phyloP scores from a whole-genome alignment of 805 yeast species.

The Suhomyces prunicola region DNA sequence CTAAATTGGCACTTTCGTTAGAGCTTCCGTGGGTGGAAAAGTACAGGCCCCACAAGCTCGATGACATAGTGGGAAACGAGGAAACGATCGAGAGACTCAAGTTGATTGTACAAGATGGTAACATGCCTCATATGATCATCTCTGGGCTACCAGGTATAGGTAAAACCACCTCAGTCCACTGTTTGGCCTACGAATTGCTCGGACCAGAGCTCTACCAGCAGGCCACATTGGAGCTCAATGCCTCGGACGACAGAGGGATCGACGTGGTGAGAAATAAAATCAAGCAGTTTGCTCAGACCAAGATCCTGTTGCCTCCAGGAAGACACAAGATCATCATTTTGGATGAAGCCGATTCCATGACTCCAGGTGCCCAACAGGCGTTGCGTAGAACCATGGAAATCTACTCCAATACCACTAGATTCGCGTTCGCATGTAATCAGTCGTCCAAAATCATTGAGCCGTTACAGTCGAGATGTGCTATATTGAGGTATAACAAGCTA shows the following conservation, averaged over 20 bases:
- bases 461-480: conserved; percentile 93
- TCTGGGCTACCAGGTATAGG: conserved; percentile 98
- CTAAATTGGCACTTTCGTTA: conserved; percentile 13
- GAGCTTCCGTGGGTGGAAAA: conserved; percentile 77
- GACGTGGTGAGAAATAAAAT: conserved; percentile 93
- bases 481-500: conserved; percentile 76
- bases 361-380: conserved; percentile 96
- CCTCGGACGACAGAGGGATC: conserved; percentile 96
- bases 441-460: conserved; percentile 95
- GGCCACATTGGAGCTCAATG: conserved; percentile 90
- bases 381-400: conserved; percentile 92
- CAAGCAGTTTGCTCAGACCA: conserved; percentile 94
- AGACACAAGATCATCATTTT: conserved; percentile 88
- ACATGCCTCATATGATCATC: conserved; percentile 94
- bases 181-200: conserved; percentile 80
- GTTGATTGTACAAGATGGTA: conserved; percentile 86
- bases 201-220: conserved; percentile 65
- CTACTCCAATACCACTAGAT: conserved; percentile 91
- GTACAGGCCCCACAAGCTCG: conserved; percentile 75
- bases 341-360: conserved; percentile 97
- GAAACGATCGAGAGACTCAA: conserved; percentile 84
- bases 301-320: conserved; percentile 81
- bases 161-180: conserved; percentile 89
- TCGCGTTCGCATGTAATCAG: conserved; percentile 98
- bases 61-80: conserved; percentile 89